Evolutionary conservation across 371 early-diverging fungal genomes (phyloP).

Genomic region (Smittium culicis): DNA sequence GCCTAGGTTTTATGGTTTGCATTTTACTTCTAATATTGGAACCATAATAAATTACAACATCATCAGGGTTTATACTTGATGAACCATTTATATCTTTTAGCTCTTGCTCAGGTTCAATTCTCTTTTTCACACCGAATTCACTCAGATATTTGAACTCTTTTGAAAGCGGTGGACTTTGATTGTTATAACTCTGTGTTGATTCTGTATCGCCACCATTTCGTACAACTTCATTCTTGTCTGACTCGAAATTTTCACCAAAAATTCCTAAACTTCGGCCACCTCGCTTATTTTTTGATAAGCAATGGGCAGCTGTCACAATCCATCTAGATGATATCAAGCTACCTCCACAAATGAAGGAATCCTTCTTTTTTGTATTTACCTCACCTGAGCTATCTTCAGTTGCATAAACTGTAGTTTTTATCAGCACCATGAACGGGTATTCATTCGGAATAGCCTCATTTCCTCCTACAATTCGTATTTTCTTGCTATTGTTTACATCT

Average conservation of each 20-base stretch:
- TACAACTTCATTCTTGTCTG: not conserved
- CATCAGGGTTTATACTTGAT: not conserved
- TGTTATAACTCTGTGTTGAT: too few species aligned
- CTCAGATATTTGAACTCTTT: too few species aligned
- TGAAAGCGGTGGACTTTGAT: too few species aligned
- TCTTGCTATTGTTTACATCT: not conserved
- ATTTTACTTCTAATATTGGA: not conserved
- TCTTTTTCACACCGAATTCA: too few species aligned
- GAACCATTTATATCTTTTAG: too few species aligned
- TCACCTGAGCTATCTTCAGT: not conserved
- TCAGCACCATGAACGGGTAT: conserved; percentile 6
- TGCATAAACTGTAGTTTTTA: not conserved
- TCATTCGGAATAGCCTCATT: not conserved
- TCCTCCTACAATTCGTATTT: conserved; percentile 5
- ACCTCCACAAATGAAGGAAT: conserved; percentile 32
- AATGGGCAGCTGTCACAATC: conserved; percentile 37
- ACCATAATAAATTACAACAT: not conserved
- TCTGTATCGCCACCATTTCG: too few species aligned
- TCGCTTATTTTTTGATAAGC: conserved; percentile 13
- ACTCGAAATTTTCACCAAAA: too few species aligned
- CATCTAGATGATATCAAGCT: conserved; percentile 24
- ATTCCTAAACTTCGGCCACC: not conserved
- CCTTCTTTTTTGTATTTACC: not conserved
- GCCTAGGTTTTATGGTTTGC: not conserved
- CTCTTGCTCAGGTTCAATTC: too few species aligned